Evolutionary conservation across 2,329 filamentous ascomycete species (phyloP), one percentile per base, ranked within the genome.

Genomic region (Pseudomassariella vexata): DNA sequence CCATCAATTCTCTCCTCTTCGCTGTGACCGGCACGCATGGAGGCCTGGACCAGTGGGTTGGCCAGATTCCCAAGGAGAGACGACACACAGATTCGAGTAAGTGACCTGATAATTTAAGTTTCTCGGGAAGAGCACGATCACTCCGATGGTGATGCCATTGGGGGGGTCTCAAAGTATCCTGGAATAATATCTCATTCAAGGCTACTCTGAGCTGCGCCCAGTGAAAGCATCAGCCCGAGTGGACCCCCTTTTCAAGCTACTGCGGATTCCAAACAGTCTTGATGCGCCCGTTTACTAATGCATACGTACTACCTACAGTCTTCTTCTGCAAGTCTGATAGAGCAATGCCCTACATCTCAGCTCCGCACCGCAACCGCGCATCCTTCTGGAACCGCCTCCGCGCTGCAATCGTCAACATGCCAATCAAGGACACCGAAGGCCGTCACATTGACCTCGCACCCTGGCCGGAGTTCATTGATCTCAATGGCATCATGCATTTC

Each of bases 301-400:
- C 24, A 18, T 9, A 25, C 28, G 39, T 34, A 45, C 16, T 37
- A 42, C 26, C 39, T 44, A 28, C n/a, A 32, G 29, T 32, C n/a
- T 24, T 32, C 18, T 19, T 32, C 17, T 56, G 53, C 49, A 68
- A 68, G 40, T 64, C 64, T 0, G 55, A 53, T 12, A 55, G 58
- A 20, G 62, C 60, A 3, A 50, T 64, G 3, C 60, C 65, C 0
- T 69, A 69, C 39, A 55, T 69, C 28, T 62, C 50, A 9, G 49
- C 48, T 10, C 54, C 50, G 5, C 55, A 55, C 25, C 59, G 58
- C 22, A 53, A 53, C 3, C 38, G 32, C 1, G n/a, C n/a, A n/a
- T 58, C 50, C 0, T 44, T 56, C 28, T 14, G 50, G 9, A 53
- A 66, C 18, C 52, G 50, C 4, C 32, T 62, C 12, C 58, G 66